Base-by-base conservation (phyloP, 2,329 filamentous ascomycete species). In the Aspergillus ochraceus region DNA sequence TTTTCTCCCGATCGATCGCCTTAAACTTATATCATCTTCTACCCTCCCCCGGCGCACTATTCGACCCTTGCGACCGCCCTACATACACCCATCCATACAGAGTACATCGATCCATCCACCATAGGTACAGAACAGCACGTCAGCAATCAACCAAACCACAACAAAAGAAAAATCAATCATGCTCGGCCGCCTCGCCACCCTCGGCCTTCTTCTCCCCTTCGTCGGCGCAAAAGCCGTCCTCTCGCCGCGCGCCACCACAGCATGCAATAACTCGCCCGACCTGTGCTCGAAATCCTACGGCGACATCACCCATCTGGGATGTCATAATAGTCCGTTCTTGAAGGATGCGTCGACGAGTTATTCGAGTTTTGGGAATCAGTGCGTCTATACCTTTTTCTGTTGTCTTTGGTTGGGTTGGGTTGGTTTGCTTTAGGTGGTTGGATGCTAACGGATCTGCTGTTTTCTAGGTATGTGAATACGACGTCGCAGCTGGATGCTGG, bases 231-330 rank as follows among this genome's bases (percentile, higher is more conserved):
- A 66, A 49, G 63, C 68, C 12, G 52, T 74, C 32, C 65, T 58
- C 56, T 72, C 65, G 61, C 72, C 65, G 61, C 78, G 64, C 60
- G 59, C 74, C 11, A 58, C 74, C 11, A 76, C 76, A 22, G 86
- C 87, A 32, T 95, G 91, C 84, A 95, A 95, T 79, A 94, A 94
- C 80, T 92, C 89, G 0, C 89, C 90, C 0, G 78, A 82, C 49
- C 84, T 95, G 46, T 95, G 91, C 80, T 80, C 78, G 62, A 86
- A 85, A 64, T 78, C 84, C 19, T 95, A 95, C 79, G 88, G 86
- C 77, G 86, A 89, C 66, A 84, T 95, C 67, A 93, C 90, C 3
- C 84, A 93, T 73, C 85, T 94, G 70, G 90, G 90, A 22, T 89
- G 89, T 19, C 90, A 93, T 77, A 84, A 92, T 76, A 87, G 85